These are phyloP conservation scores for Penicillium egyptiacum DNA, from an alignment of 495 filamentous ascomycete species.

Conservation along the genomic window DNA sequence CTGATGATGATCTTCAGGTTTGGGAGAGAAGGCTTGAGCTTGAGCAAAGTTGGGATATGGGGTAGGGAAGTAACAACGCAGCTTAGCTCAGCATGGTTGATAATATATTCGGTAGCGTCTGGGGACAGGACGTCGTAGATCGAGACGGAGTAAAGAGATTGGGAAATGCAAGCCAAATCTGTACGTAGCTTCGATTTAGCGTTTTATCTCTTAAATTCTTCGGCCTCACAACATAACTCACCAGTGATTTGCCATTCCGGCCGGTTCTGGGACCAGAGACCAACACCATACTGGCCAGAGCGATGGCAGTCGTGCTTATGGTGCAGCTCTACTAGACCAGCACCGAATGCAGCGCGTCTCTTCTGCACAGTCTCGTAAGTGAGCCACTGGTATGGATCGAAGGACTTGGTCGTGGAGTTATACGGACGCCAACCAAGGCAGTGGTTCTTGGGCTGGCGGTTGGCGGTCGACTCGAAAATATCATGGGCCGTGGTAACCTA, in stretches of 20 bases:
- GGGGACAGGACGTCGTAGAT: conserved; percentile 95
- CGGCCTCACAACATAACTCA: conserved; percentile 28
- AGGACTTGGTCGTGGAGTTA: conserved; percentile 72
- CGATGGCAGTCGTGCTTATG: conserved; percentile 59
- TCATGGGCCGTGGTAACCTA: conserved; percentile 73
- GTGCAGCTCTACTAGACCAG: conserved; percentile 81
- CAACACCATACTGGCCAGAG: conserved; percentile 75
- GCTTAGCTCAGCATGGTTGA: conserved; percentile 78
- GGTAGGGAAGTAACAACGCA: conserved; percentile 78
- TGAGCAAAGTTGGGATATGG: conserved; percentile 83
- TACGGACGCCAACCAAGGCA: conserved; percentile 84
- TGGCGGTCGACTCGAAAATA: conserved; percentile 69
- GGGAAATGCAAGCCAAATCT: conserved; percentile 90
- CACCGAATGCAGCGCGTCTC: conserved; percentile 80
- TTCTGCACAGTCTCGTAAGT: conserved; percentile 77
- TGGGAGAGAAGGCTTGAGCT: conserved; percentile 75
- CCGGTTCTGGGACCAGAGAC: conserved; percentile 93
- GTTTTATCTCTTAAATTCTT: neutral
- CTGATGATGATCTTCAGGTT: conserved; percentile 85
- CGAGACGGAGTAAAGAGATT: conserved; percentile 85
- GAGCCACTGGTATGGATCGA: conserved; percentile 78
- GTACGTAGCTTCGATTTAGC: conserved; percentile 9
- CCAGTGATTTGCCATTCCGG: conserved; percentile 97
- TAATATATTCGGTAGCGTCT: conserved; percentile 89
- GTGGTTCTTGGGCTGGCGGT: conserved; percentile 56